Evolutionary conservation across 805 yeast genomes (phyloP), one percentile per base, ranked within the genome.

Genomic region (Wickerhamiella shivajii): DNA sequence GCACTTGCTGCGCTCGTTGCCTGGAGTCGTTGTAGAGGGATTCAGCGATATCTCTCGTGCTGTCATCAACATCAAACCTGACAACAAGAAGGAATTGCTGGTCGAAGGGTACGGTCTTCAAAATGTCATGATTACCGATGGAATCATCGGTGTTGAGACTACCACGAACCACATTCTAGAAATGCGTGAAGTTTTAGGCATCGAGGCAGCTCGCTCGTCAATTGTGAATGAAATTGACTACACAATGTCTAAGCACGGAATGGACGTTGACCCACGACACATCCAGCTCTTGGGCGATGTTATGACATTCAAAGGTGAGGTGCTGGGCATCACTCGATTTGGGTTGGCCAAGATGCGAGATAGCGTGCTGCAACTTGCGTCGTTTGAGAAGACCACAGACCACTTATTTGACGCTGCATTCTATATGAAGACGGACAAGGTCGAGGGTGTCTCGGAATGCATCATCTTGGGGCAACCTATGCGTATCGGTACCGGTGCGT

Each of bases 231-330:
- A 90, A 62, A 90, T 90, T 56, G 93, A 80, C 52, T 84, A 84
- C 53, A 90, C 98, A 36, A 90, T 90, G 99, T 75, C 93, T 53
- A 83, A 84, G 59, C 98, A 90, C 64, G 99, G 99, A 59, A 90
- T 90, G 98, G 81, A 93, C 55, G 96, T 90, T 31, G 99, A 90
- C 66, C 98, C 97, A 40, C 93, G 99, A 66, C 99, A 90, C 57
- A 85, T 92, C 55, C 97, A 90, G 61, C 64, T 90, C 29, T 63
- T 90, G 43, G 98, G 98, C 44, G 99, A 90, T 57, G 97, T 90
- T 31, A 90, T 90, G 99, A 83, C 97, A 0, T 90, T 81, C 57
- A 90, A 90, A 60, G 99, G 99, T 39, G 98, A 90, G 55, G 93
- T 90, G 9, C 67, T 92, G 46, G 98, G 99, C 57, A 90, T 90